Evolutionary conservation across 2,329 filamentous ascomycete genomes (phyloP), one percentile per base, ranked within the genome.

Genomic region (Phyllosticta citribraziliensis): DNA sequence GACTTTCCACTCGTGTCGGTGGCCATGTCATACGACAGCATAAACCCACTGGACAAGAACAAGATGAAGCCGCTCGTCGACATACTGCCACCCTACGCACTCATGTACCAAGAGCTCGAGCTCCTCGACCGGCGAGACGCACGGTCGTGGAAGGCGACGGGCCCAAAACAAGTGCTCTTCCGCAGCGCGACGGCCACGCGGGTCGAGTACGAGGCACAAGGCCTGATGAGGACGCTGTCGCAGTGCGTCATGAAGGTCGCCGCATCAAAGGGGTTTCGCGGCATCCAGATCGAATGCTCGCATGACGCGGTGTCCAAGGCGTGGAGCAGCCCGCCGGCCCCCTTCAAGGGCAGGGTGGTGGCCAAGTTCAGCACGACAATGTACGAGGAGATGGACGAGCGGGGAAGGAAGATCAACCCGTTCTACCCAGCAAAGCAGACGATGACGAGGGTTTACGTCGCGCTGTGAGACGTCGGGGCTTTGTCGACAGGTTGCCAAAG

Each of bases 1-100:
- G 74, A 76, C 58, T 75, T 74, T 58, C 73, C 74, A 1, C 66
- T 76, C 20, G 70, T 74, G 11, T 69, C 67, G n/a, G 67, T 76
- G 19, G 73, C 72, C 5, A 25, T 76, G 54, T 64, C 67, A 14
- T 75, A 74, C 55, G 74, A 76, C 53, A 63, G 61, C 11, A 60
- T 66, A 55, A 53, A 70, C 25, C 60, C 68, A 12, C 62, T 71
- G 2, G 64, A 74, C 54, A 62, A 67, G 54, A 57, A 60, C 2
- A 65, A 67, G 47, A 66, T 73, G 66, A 58, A 47, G 5, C 62
- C 68, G 0, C 10, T 73, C n/a, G 52, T 71, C 8, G 63, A 51
- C 0, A 30, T 40, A 3, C 62, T 72, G 6, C 70, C 71, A 0
- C 66, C 66, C 20, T 73, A 70, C 51, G 65, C 63, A 2, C 33